These are phyloP conservation scores for Venturia nashicola DNA, from an alignment of 2,329 filamentous ascomycete genomes.

Conservation along the genomic window DNA sequence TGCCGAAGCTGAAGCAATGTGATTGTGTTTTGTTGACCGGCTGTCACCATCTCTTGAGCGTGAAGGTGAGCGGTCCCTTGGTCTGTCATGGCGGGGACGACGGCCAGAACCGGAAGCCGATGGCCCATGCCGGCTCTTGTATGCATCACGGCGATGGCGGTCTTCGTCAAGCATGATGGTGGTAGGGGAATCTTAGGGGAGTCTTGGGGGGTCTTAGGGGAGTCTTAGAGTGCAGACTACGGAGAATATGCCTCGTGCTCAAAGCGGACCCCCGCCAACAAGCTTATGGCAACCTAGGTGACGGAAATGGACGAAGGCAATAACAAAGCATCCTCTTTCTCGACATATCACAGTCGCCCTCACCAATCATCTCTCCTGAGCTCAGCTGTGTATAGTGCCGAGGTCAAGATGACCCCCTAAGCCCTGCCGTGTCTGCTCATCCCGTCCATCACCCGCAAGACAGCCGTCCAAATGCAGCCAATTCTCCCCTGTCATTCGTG, in stretches of 20 bases:
- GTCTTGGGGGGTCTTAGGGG: not conserved
- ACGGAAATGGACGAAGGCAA: no score
- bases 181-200: not conserved
- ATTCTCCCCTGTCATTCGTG: not conserved
- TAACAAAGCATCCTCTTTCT: no score
- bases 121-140: not conserved
- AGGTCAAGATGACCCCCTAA: not conserved
- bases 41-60: not conserved
- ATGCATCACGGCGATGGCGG: not conserved
- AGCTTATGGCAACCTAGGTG: no score
- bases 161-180: not conserved
- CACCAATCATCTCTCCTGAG: not conserved
- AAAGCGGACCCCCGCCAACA: not conserved
- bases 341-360: not conserved
- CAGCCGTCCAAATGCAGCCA: not conserved
- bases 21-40: not conserved
- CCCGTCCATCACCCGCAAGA: not conserved
- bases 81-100: not conserved
- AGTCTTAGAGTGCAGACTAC: no score
- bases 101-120: not conserved
- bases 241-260: not conserved
- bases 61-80: not conserved
- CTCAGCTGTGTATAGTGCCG: no score
- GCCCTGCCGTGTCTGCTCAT: not conserved
- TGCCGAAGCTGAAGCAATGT: not conserved